Conservation (phyloP, 371 early-diverging fungal genomes). For the Mortierella sp. region DNA sequence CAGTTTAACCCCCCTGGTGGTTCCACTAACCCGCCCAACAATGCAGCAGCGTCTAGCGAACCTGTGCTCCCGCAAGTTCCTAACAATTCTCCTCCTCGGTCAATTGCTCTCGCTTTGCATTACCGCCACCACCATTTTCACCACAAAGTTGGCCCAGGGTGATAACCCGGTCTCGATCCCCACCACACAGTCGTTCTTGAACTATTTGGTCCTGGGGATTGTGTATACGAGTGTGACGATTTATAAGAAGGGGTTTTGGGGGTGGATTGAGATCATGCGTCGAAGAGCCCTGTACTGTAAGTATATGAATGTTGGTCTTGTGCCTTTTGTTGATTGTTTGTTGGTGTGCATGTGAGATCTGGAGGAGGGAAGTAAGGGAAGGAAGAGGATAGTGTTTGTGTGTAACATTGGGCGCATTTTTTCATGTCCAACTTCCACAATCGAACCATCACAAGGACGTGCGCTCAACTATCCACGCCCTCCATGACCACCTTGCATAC, state of each 20-base stretch:
- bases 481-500: neutral
- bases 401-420: neutral
- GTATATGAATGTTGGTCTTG: neutral
- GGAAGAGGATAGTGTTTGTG: neutral
- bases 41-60: constrained; percentile 15
- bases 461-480: neutral
- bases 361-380: neutral
- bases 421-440: neutral
- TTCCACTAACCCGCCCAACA: constrained; percentile 5
- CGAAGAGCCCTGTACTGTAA: constrained; percentile 68
- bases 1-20: constrained; percentile 8
- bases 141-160: constrained; percentile 65
- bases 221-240: constrained; percentile 73
- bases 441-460: neutral
- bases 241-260: constrained; percentile 64
- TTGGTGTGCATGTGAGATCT: neutral
- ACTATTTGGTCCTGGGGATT: constrained; percentile 72
- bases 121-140: constrained; percentile 73
- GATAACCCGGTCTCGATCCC: constrained; percentile 68
- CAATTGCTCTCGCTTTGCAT: constrained; percentile 82
- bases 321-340: neutral
- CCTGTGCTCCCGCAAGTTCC: constrained; percentile 30
- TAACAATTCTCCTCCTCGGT: constrained; percentile 63
- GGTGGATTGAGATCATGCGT: constrained; percentile 64
- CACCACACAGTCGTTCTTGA: constrained; percentile 77